Evolutionary conservation across 306 rosid species (phyloP), one percentile per base, ranked within the genome.

Genomic region (Medicago arabica): DNA sequence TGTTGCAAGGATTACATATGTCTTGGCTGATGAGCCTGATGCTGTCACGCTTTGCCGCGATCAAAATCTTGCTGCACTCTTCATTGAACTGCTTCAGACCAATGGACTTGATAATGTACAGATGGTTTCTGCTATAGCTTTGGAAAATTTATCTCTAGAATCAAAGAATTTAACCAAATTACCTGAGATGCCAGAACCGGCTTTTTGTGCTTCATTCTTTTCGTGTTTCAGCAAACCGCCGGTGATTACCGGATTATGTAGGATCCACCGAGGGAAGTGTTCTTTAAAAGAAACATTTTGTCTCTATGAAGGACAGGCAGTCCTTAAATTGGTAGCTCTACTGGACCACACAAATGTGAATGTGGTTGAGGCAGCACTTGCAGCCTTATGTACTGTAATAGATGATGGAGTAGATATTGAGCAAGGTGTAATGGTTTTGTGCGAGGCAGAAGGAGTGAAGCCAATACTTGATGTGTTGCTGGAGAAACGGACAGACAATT

Each of bases 301-400:
- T 67, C 97, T 96, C 28, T 75, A 81, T 41, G 93, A 89, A 76
- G 98, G 98, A 60, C 91, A 85, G 65, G 99, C 95, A 6, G 93
- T 90, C 63, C 83, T 51, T 5, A 92, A 88, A 84, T 50, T 96
- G 76, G 92, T 96, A 43, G 98, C 98, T 65, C 92, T 96, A 15
- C 84, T 96, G 36, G 99, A 96, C 80, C 99, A 96, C 86, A 81
- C 91, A 60, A 92, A 88, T 49, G 99, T 85, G 93, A 86, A 58
- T 78, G 99, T 96, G 47, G 93, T 89, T 7, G 99, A 96, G 89
- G 99, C 99, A 25, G 90, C 96, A 51, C 91, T 96, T 21, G 97
- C 99, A 14, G 98, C 98, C 43, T 81, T 92, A 28, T 89, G 87
- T 51, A 90, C 98, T 21, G 57, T 96, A 81, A 82, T 96, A 84